Evolutionary conservation across 2,329 filamentous ascomycete genomes (phyloP).

Genomic region (Paracoccidioides brasiliensis): DNA sequence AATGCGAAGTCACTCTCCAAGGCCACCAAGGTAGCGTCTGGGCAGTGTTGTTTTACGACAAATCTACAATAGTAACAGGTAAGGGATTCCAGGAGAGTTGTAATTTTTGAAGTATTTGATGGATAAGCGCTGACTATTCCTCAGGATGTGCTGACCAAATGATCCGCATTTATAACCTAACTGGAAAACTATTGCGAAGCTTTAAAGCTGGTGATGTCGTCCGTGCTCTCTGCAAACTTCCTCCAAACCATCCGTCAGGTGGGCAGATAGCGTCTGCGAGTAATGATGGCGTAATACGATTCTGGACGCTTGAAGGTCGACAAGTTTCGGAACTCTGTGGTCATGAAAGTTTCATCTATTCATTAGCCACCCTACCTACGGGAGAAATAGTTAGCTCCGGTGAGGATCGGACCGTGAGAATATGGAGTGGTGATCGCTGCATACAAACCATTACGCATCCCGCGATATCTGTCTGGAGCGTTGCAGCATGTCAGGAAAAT

Average conservation of each 20-base stretch:
- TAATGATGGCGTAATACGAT: slow-evolving; percentile 76
- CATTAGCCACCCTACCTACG: slow-evolving; percentile 59
- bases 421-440: slow-evolving; percentile 76
- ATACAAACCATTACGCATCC: slow-evolving; percentile 94
- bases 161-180: slow-evolving; percentile 66
- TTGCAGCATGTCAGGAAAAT: slow-evolving; percentile 66
- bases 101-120: not conserved
- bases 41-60: slow-evolving; percentile 77
- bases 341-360: slow-evolving; percentile 93
- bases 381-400: slow-evolving; percentile 84
- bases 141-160: slow-evolving; percentile 72
- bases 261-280: slow-evolving; percentile 91
- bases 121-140: not conserved
- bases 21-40: slow-evolving; percentile 77
- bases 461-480: slow-evolving; percentile 89
- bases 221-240: slow-evolving; percentile 74
- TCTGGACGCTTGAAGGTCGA: slow-evolving; percentile 73
- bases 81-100: slow-evolving; percentile 7
- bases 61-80: slow-evolving; percentile 65
- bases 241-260: slow-evolving; percentile 59
- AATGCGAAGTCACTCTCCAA: slow-evolving; percentile 55
- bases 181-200: slow-evolving; percentile 50
- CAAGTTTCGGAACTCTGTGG: slow-evolving; percentile 67
- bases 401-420: slow-evolving; percentile 81
- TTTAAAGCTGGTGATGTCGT: slow-evolving; percentile 67